Base-by-base conservation (phyloP, 371 early-diverging fungal species). In the Nosema bombycis region DNA sequence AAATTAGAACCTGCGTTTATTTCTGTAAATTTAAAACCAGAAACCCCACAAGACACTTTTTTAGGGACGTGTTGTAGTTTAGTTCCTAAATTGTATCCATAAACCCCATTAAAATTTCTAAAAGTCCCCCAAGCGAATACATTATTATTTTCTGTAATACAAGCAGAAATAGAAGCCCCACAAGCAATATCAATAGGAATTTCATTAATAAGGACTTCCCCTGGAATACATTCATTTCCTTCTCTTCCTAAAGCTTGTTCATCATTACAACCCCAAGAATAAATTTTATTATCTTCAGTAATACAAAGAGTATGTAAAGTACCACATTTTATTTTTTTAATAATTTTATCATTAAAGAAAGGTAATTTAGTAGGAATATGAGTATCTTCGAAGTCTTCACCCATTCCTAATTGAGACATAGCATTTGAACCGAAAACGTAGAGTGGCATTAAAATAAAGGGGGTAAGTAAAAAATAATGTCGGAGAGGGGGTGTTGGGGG, bases 191-290 rank as follows among this genome's bases (percentile, higher is more conserved):
- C 89, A 34, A 92, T 90, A 58, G 95, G 85, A 26, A 89, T 87
- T 34, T 90, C 89, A 38, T 38, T 54, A 38, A 84, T 55, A n/a
- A 23, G 30, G 0, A 86, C 74, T 46, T 32, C 62, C 32, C 1
- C 28, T n/a, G 83, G 81, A 23, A 56, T 34, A 24, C 77, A 89
- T 78, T 94, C 95, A 46, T 91, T 74, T 26, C 85, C 85, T 6
- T 73, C 84, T 77, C 83, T 70, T 78, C 97, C 97, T 23, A 98
- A 88, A n/a, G 94, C 94, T 74, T 89, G 86, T 84, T 97, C 94
- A 86, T 98, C 99, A 84, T 96, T 96, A 88, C 94, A 93, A 0
- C 99, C 99, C 96, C 96, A 97, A 54, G 93, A 86, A 72, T 87
- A 89, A 56, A 90, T 63, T 74, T 88, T 88, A 85, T 91, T 89